Evolutionary conservation across 441 rosid genomes (phyloP).

Genomic region (Dalechampia spathulata): DNA sequence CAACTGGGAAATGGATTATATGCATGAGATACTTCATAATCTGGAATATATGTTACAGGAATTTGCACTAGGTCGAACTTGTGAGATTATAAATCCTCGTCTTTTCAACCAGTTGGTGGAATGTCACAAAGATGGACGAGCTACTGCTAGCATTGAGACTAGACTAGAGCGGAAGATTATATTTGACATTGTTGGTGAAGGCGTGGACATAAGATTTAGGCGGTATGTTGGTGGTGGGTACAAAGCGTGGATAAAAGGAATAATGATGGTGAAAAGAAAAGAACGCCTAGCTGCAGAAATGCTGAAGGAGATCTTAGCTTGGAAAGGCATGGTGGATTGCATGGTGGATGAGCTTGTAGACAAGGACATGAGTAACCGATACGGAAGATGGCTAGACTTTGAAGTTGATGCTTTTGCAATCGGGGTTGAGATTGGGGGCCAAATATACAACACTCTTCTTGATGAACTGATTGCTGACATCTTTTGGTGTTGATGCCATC

Average conservation of each 20-base stretch:
- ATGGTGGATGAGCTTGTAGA: conserved; percentile 93
- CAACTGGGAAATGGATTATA: conserved; percentile 62
- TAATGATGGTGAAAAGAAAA: conserved; percentile 37
- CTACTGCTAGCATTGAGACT: conserved; percentile 19
- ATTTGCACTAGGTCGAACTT: conserved; percentile 40
- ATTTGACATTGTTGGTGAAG: conserved; percentile 67
- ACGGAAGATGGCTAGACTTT: conserved; percentile 83
- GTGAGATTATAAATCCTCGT: conserved; percentile 41
- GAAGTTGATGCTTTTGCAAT: conserved; percentile 53
- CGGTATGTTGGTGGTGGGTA: conserved; percentile 46
- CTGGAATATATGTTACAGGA: conserved; percentile 63
- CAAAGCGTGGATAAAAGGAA: conserved; percentile 45
- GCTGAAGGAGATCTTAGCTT: conserved; percentile 54
- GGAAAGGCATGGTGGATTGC: conserved; percentile 65
- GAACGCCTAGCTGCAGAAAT: conserved; percentile 63
- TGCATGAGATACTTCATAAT: conserved; percentile 48
- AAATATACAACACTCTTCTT: conserved; percentile 48
- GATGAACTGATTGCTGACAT: conserved; percentile 59
- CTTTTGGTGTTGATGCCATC: conserved; percentile 22
- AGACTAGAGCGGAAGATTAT: conserved; percentile 46
- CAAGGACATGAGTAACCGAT: conserved; percentile 74
- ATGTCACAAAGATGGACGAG: conserved; percentile 27
- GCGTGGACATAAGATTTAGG: conserved; percentile 53
- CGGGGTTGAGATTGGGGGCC: conserved; percentile 53
- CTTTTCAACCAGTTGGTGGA: conserved; percentile 64